Evolutionary conservation across 768 basidiomycete species (phyloP).

Genomic region (Rhodocollybia butyracea): DNA sequence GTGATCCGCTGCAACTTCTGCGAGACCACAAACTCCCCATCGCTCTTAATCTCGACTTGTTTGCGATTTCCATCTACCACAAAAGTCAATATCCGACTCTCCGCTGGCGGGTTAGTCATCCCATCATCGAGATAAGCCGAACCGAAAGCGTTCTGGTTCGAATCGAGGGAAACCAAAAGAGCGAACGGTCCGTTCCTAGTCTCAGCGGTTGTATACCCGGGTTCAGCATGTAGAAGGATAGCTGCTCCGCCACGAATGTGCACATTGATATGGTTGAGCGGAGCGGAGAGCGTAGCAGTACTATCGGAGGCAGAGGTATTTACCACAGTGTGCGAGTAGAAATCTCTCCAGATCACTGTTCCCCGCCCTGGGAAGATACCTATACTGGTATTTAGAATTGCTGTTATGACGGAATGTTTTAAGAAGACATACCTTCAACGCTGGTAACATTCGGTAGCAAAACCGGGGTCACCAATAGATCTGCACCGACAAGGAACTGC

Average conservation of each 20-base stretch:
- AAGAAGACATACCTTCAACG: slow-evolving; percentile 57
- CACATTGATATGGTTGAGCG: slow-evolving; percentile 73
- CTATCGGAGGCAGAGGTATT: slow-evolving; percentile 34
- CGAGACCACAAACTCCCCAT: slow-evolving; percentile 38
- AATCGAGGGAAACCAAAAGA: slow-evolving; percentile 55
- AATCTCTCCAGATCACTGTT: slow-evolving; percentile 62
- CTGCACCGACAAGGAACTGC: slow-evolving; percentile 73
- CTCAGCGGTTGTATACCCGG: slow-evolving; percentile 67
- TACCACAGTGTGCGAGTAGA: slow-evolving; percentile 63
- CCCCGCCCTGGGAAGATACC: slow-evolving; percentile 67
- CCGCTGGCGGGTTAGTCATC: slow-evolving; percentile 54
- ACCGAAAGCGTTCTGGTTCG: slow-evolving; percentile 50
- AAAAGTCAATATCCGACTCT: slow-evolving; percentile 47
- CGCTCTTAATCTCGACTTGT: slow-evolving; percentile 34
- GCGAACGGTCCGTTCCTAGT: slow-evolving; percentile 60
- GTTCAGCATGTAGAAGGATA: slow-evolving; percentile 57
- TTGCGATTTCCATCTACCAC: slow-evolving; percentile 25
- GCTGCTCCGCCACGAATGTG: slow-evolving; percentile 70
- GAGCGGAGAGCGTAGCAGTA: slow-evolving; percentile 48
- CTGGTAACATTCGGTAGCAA: slow-evolving; percentile 62
- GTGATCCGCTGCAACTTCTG: slow-evolving; percentile 52
- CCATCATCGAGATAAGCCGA: slow-evolving; percentile 72
- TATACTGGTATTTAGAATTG: slow-evolving; percentile 18
- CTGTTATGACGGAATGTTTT: no score
- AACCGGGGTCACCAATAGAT: slow-evolving; percentile 77